These are phyloP conservation scores for Beauveria caledonica DNA, from an alignment of 2,329 filamentous ascomycete genomes.

Conservation along the genomic window DNA sequence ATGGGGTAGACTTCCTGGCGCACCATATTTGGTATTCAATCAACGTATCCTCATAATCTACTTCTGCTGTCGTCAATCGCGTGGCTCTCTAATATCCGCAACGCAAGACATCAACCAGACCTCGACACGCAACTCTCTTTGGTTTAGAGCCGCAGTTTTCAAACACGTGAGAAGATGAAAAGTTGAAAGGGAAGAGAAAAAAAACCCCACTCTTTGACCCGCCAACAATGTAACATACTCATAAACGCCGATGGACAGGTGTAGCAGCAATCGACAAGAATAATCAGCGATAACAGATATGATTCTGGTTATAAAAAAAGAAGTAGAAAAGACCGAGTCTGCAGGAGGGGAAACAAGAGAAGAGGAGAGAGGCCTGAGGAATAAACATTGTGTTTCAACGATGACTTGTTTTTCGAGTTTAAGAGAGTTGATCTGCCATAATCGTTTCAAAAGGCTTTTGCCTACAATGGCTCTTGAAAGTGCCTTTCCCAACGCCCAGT, in stretches of 20 bases:
- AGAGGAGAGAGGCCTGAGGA: not conserved
- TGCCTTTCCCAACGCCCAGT: slow-evolving; percentile 8
- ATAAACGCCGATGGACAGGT: not conserved
- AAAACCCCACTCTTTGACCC: not conserved
- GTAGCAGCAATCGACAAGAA: not conserved
- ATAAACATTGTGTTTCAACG: not conserved
- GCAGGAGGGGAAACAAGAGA: not conserved
- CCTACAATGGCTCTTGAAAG: not conserved
- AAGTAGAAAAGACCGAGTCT: not conserved
- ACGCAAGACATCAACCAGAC: not conserved
- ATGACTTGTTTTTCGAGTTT: not conserved
- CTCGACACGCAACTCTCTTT: not conserved
- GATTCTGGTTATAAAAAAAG: not conserved
- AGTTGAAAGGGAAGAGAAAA: not conserved
- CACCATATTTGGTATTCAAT: not conserved
- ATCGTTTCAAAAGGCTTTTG: not conserved
- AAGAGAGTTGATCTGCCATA: not conserved
- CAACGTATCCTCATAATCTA: not conserved
- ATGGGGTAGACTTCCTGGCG: not conserved
- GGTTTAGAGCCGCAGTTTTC: not conserved
- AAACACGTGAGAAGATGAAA: not conserved
- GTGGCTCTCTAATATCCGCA: not conserved
- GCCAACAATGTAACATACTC: not conserved
- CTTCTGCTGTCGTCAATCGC: not conserved
- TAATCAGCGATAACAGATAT: not conserved